Evolutionary conservation across 257 asterid genomes (phyloP).

Genomic region (Solanum pinnatisectum): DNA sequence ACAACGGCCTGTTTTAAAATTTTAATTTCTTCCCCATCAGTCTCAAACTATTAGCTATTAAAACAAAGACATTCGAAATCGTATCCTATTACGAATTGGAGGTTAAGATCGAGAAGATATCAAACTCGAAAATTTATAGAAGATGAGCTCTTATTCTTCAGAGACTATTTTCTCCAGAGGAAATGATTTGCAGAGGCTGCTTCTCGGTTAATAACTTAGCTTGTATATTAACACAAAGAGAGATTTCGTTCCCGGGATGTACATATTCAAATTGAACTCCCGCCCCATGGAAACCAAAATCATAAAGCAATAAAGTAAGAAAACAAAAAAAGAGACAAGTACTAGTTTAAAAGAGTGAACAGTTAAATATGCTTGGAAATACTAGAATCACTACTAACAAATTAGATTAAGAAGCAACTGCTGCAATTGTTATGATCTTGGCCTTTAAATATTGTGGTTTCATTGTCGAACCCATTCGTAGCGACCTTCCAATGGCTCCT

Average conservation of each 20-base stretch:
- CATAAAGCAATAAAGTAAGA: neutral
- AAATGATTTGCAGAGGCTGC: neutral
- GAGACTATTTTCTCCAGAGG: neutral
- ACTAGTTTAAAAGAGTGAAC: neutral
- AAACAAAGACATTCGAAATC: neutral
- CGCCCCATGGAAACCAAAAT: neutral
- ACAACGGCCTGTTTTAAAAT: neutral
- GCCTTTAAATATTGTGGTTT: slow-evolving; percentile 1
- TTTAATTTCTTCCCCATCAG: neutral
- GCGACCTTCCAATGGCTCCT: slow-evolving; percentile 49
- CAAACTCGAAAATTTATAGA: neutral
- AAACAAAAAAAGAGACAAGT: neutral
- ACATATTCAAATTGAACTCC: neutral
- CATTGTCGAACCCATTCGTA: slow-evolving; percentile 44
- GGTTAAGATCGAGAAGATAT: neutral
- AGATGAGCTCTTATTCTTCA: neutral
- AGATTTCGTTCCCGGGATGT: neutral
- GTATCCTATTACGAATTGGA: neutral
- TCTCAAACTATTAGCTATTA: neutral
- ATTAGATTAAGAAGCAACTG: neutral
- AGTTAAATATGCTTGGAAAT: neutral
- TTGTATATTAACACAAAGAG: neutral
- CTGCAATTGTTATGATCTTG: neutral
- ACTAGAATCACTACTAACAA: neutral
- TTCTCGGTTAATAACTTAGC: neutral